Conservation (phyloP, 2,329 filamentous ascomycete genomes). For the Fusarium sacchari region DNA sequence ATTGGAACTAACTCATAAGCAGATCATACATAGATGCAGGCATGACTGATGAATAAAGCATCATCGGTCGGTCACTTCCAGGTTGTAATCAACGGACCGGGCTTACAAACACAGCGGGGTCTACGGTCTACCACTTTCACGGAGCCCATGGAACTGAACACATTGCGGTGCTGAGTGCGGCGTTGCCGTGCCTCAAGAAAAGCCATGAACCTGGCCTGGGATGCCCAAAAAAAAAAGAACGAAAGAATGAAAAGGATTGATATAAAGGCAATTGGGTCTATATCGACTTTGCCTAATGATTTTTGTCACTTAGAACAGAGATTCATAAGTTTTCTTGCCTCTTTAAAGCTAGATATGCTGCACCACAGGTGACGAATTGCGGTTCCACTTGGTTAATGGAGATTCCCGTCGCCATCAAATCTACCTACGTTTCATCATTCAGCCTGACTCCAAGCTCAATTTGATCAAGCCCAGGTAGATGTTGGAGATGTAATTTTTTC, state of each 20-base stretch:
- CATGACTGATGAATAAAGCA: background rate
- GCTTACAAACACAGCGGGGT: constrained; percentile 26
- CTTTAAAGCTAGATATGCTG: background rate
- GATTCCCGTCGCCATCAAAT: constrained; percentile 20
- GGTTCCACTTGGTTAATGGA: constrained; percentile 15
- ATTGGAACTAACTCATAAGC: background rate
- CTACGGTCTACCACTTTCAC: constrained; percentile 11
- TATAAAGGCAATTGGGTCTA: background rate
- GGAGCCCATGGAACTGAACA: background rate
- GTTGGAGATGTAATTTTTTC: background rate
- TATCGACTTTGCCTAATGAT: background rate
- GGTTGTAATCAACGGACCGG: constrained; percentile 5
- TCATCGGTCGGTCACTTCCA: constrained; percentile 1
- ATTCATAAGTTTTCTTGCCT: background rate
- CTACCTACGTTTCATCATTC: constrained; percentile 35
- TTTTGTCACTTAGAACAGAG: background rate
- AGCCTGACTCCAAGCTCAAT: constrained; percentile 7
- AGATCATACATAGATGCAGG: background rate
- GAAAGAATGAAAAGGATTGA: no score
- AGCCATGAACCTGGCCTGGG: background rate
- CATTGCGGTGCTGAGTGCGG: constrained; percentile 20
- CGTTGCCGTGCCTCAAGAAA: constrained; percentile 10
- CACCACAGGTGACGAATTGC: background rate
- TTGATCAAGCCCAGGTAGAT: constrained; percentile 2
- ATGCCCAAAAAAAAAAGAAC: background rate